phyloP scores from a whole-genome alignment of 164 flowering plant species.

The Tinospora cordifolia region DNA sequence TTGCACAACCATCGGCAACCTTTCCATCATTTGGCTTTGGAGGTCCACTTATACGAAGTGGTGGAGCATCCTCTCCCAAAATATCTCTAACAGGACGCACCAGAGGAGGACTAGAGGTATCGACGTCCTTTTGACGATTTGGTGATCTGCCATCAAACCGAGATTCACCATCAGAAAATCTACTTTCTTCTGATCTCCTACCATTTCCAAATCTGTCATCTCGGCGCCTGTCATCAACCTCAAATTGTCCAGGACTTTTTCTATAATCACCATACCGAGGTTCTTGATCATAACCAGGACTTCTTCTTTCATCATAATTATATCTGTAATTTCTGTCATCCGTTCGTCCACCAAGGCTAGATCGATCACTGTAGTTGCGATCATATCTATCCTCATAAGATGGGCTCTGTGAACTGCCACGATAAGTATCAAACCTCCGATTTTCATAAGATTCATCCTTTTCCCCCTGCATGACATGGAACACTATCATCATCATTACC shows the following conservation, averaged over 20 bases:
- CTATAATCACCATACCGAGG: slow-evolving; percentile 39
- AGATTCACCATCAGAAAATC: slow-evolving; percentile 52
- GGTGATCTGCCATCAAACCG: slow-evolving; percentile 63
- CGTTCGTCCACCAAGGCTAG: slow-evolving; percentile 63
- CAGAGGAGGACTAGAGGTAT: slow-evolving; percentile 58
- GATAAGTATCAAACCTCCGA: slow-evolving; percentile 42
- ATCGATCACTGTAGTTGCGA: slow-evolving; percentile 50
- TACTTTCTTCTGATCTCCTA: slow-evolving; percentile 51
- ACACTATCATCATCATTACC: background rate
- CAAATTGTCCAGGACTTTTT: slow-evolving; percentile 70
- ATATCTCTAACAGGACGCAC: slow-evolving; percentile 90
- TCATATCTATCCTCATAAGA: slow-evolving; percentile 68
- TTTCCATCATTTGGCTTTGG: slow-evolving; percentile 62
- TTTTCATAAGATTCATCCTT: slow-evolving; percentile 52
- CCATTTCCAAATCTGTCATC: slow-evolving; percentile 90
- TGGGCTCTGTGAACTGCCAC: slow-evolving; percentile 75
- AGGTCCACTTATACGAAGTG: slow-evolving; percentile 76
- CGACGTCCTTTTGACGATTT: slow-evolving; percentile 44
- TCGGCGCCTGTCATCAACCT: slow-evolving; percentile 77
- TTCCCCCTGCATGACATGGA: slow-evolving; percentile 46
- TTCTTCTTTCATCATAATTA: slow-evolving; percentile 47
- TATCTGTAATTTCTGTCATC: slow-evolving; percentile 38
- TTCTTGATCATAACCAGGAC: slow-evolving; percentile 73
- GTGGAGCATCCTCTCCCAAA: slow-evolving; percentile 71
- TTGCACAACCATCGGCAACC: slow-evolving; percentile 37